A percentile compares a stretch with the other conserved stretches of the same genome.
Conservation (phyloP, 768 basidiomycete genomes). For the Trichaptum fuscoviolaceum region DNA sequence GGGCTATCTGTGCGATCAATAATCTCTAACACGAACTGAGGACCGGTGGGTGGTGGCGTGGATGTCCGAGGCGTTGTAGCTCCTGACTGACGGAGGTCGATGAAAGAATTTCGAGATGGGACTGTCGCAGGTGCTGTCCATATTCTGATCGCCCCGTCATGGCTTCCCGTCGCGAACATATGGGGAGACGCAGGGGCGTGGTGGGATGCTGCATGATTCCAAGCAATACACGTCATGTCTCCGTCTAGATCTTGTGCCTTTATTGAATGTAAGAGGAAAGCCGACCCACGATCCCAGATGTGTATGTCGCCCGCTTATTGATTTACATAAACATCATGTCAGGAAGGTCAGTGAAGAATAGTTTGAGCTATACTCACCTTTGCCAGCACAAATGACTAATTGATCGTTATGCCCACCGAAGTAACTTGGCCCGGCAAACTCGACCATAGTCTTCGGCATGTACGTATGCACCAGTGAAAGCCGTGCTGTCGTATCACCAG, state of each 20-base stretch:
- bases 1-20: neutral
- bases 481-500: slow-evolving; percentile 16
- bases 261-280: slow-evolving; percentile 63
- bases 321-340: slow-evolving; percentile 8
- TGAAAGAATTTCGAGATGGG: neutral
- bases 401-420: slow-evolving; percentile 80
- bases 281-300: slow-evolving; percentile 84
- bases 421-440: slow-evolving; percentile 78
- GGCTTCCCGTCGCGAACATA: slow-evolving; percentile 68
- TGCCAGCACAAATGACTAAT: slow-evolving; percentile 70
- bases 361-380: slow-evolving; percentile 39
- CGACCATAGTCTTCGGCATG: slow-evolving; percentile 59
- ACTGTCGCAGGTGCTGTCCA: slow-evolving; percentile 46
- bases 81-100: neutral
- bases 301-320: slow-evolving; percentile 69
- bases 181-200: slow-evolving; percentile 51
- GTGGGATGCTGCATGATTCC: slow-evolving; percentile 63
- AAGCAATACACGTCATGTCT: slow-evolving; percentile 75
- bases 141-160: slow-evolving; percentile 70
- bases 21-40: neutral
- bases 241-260: slow-evolving; percentile 53
- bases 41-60: neutral
- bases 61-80: neutral
- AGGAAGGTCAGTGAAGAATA: slow-evolving; percentile 5
- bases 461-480: slow-evolving; percentile 60